Evolutionary conservation across 345 rosid species (phyloP).

Genomic region (Combretum micranthum): DNA sequence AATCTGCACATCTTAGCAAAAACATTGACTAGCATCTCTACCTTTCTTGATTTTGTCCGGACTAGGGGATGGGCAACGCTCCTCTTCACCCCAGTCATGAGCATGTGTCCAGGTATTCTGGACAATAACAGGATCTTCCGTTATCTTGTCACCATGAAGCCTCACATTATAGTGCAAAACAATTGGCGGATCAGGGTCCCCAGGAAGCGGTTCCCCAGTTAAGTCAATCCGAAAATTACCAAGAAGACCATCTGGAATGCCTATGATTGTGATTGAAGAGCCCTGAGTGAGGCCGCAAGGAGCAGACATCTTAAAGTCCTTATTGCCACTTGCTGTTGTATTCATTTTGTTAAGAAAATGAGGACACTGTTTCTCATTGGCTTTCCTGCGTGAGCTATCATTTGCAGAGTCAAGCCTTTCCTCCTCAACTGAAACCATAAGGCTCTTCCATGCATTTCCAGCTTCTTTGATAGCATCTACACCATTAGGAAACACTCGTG

Average conservation of each 20-base stretch:
- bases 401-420: slow-evolving; percentile 43
- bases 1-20: neutral
- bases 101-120: slow-evolving; percentile 93
- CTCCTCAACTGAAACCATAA: slow-evolving; percentile 64
- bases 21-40: slow-evolving; percentile 9
- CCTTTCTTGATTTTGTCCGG: slow-evolving; percentile 76
- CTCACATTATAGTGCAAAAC: slow-evolving; percentile 91
- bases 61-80: slow-evolving; percentile 83
- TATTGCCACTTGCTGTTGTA: slow-evolving; percentile 49
- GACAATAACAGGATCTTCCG: slow-evolving; percentile 96
- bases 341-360: slow-evolving; percentile 77
- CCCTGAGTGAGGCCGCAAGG: slow-evolving; percentile 98
- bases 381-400: slow-evolving; percentile 37
- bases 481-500: slow-evolving; percentile 64
- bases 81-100: slow-evolving; percentile 97
- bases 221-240: slow-evolving; percentile 84
- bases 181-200: slow-evolving; percentile 98
- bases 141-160: slow-evolving; percentile 88
- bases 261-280: slow-evolving; percentile 82
- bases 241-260: slow-evolving; percentile 82
- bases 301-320: slow-evolving; percentile 44
- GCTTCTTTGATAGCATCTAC: slow-evolving; percentile 90
- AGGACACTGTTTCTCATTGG: slow-evolving; percentile 75
- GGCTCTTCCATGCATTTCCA: slow-evolving; percentile 72
- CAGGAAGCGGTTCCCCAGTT: slow-evolving; percentile 91